phyloP scores from a whole-genome alignment of 2,329 filamentous ascomycete species.

The Epichloe gansuensis region DNA sequence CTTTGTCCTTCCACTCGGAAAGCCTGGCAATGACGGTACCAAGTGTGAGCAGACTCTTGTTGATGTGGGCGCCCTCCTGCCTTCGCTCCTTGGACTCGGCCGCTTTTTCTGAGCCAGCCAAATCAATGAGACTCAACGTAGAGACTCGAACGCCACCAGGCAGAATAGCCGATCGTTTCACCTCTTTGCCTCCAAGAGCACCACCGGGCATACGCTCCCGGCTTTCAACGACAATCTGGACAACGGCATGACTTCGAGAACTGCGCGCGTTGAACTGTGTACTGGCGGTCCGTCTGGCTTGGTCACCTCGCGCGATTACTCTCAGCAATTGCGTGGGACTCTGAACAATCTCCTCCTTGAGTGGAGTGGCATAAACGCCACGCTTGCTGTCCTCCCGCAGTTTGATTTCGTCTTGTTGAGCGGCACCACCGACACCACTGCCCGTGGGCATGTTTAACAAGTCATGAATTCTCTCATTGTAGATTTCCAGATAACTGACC shows the following conservation, averaged over 20 bases:
- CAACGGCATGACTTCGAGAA: slow-evolving; percentile 94
- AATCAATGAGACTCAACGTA: slow-evolving; percentile 86
- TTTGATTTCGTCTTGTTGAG: slow-evolving; percentile 83
- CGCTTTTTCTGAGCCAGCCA: slow-evolving; percentile 91
- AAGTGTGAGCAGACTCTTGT: slow-evolving; percentile 89
- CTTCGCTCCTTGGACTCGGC: slow-evolving; percentile 90
- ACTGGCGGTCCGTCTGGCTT: slow-evolving; percentile 78
- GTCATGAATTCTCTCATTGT: slow-evolving; percentile 96
- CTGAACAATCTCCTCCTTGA: slow-evolving; percentile 98
- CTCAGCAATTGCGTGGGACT: slow-evolving; percentile 89
- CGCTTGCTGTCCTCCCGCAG: slow-evolving; percentile 90
- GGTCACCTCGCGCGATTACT: slow-evolving; percentile 88
- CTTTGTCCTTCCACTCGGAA: slow-evolving; percentile 80
- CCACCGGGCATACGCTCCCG: slow-evolving; percentile 65
- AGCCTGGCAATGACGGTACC: slow-evolving; percentile 89
- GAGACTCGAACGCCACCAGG: slow-evolving; percentile 92
- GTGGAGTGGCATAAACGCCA: slow-evolving; percentile 86
- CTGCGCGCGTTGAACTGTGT: slow-evolving; percentile 96
- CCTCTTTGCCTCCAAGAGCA: slow-evolving; percentile 23
- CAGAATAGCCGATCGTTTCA: slow-evolving; percentile 54
- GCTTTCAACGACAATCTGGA: slow-evolving; percentile 97
- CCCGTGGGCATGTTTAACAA: slow-evolving; percentile 63
- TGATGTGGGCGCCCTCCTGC: slow-evolving; percentile 93
- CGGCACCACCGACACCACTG: slow-evolving; percentile 37
- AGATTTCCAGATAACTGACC: slow-evolving; percentile 97